phyloP scores from a whole-genome alignment of 2,329 filamentous ascomycete species.

The Arthroderma sp. region DNA sequence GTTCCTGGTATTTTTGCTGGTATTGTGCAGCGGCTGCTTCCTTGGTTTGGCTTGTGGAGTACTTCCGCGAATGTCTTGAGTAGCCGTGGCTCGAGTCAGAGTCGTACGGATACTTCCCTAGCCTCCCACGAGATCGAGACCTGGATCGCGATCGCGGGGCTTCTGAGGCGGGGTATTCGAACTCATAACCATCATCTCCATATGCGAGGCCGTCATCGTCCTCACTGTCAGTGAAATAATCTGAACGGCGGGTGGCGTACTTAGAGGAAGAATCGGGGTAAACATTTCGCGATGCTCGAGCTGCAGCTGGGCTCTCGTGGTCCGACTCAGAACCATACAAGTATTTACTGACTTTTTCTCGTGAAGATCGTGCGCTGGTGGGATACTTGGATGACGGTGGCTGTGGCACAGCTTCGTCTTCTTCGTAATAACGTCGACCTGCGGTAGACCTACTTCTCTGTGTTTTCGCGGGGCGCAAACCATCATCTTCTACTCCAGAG shows the following conservation, averaged over 20 bases:
- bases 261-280: background rate
- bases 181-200: constrained; percentile 6
- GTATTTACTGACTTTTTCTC: background rate
- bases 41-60: constrained; percentile 5
- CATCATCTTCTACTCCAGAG: constrained; percentile 18
- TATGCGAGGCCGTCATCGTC: constrained; percentile 1
- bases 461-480: constrained; percentile 11
- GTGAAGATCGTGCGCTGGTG: background rate
- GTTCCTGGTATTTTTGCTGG: too few species aligned
- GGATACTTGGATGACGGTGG: constrained; percentile 9
- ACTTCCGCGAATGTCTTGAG: background rate
- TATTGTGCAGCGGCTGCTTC: constrained; percentile 1
- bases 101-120: constrained; percentile 6
- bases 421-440: background rate
- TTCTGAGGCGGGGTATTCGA: background rate
- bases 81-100: constrained; percentile 13
- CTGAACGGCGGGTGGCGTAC: too few species aligned
- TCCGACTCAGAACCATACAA: background rate
- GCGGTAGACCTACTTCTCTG: constrained; percentile 10
- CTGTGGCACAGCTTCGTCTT: background rate
- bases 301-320: background rate
- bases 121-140: background rate
- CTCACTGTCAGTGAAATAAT: too few species aligned
- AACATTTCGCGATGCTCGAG: background rate
- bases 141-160: constrained; percentile 1